These are phyloP conservation scores for Rhodomyrtus psidioides DNA, from an alignment of 441 rosid genomes.

Conservation along the genomic window DNA sequence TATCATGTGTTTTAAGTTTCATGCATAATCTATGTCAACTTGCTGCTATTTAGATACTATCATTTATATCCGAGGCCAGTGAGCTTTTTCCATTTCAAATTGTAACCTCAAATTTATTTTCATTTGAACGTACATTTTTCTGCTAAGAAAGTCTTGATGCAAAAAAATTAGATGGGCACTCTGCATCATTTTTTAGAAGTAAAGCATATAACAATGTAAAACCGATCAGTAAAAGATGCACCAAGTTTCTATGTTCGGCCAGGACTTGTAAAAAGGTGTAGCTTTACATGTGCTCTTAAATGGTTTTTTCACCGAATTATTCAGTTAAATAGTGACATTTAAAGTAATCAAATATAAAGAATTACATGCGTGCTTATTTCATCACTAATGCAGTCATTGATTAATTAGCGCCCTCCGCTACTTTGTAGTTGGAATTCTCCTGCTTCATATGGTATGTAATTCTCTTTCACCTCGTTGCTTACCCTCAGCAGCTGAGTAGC, in stretches of 20 bases:
- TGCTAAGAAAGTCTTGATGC: neutral
- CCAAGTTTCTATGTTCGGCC: neutral
- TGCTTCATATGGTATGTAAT: neutral
- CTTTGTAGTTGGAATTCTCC: neutral
- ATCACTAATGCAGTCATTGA: neutral
- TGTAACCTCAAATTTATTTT: neutral
- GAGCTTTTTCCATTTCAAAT: neutral
- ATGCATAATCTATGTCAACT: neutral
- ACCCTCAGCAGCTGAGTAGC: constrained; percentile 39
- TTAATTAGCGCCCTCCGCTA: neutral
- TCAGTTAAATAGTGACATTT: neutral
- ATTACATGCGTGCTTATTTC: neutral
- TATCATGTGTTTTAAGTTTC: neutral
- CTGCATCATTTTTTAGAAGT: neutral
- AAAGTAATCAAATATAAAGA: neutral
- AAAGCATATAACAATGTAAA: neutral
- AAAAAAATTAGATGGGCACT: neutral
- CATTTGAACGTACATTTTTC: neutral
- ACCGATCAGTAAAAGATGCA: neutral
- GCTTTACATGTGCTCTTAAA: neutral
- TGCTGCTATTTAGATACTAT: neutral
- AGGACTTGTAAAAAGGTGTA: neutral
- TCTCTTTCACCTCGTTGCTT: neutral
- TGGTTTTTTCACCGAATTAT: neutral
- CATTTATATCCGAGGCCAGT: neutral